Evolutionary conservation across 768 basidiomycete genomes (phyloP).

Genomic region (Agaricus subrufescens): DNA sequence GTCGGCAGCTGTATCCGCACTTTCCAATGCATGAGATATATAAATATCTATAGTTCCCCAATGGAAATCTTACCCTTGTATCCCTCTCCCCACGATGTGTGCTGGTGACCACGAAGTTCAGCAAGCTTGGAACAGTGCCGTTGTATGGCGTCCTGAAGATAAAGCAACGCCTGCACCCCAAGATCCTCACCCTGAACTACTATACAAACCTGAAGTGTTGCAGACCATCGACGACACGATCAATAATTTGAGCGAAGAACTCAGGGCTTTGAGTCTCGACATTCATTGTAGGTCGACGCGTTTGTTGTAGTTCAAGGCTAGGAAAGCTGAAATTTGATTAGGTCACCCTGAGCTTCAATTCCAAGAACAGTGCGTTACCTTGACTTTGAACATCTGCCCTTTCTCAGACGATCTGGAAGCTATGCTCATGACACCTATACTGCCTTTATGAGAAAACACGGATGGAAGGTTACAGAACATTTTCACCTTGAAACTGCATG

Average conservation of each 20-base stretch:
- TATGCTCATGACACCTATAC: slow-evolving; percentile 71
- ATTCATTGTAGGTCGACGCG: slow-evolving; percentile 53
- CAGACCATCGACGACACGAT: slow-evolving; percentile 55
- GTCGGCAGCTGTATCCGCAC: too few relatives aligned
- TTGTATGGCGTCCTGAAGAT: slow-evolving; percentile 41
- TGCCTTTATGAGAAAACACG: slow-evolving; percentile 58
- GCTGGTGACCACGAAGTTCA: slow-evolving; percentile 13
- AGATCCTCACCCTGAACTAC: slow-evolving; percentile 24
- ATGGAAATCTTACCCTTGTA: not conserved
- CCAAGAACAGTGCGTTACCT: slow-evolving; percentile 51
- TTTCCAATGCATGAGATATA: too few relatives aligned
- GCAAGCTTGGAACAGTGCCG: slow-evolving; percentile 12
- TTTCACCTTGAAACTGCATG: slow-evolving; percentile 71
- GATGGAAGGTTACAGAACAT: slow-evolving; percentile 58
- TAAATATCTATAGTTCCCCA: not conserved
- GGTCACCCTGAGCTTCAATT: slow-evolving; percentile 71
- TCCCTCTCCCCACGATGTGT: slow-evolving; percentile 17
- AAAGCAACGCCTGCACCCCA: slow-evolving; percentile 24
- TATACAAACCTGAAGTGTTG: slow-evolving; percentile 56
- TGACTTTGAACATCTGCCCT: not conserved
- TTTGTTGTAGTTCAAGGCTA: not conserved
- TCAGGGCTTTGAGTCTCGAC: slow-evolving; percentile 63
- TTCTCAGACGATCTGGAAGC: slow-evolving; percentile 25
- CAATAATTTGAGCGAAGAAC: slow-evolving; percentile 43
- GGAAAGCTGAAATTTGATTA: slow-evolving; percentile 18